A percentile compares a stretch with the other conserved stretches of the same genome.
phyloP scores from a whole-genome alignment of 2,329 filamentous ascomycete genomes.

The Escovopsis weberi region DNA sequence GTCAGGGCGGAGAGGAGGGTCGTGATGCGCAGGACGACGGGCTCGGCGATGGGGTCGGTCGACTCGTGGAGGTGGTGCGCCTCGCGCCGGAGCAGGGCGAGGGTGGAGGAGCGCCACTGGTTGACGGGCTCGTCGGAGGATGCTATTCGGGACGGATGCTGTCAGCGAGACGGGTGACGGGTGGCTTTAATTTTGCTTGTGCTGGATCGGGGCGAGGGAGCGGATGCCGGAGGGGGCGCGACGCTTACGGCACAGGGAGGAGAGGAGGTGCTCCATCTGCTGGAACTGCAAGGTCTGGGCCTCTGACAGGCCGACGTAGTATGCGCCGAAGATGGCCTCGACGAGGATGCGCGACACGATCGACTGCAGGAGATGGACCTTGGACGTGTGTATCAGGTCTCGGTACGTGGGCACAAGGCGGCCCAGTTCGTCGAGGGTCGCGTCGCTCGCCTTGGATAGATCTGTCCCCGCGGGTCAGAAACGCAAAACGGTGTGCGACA shows the following conservation, averaged over 20 bases:
- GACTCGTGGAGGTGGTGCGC: slow-evolving; percentile 31
- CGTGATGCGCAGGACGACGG: slow-evolving; percentile 32
- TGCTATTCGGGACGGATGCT: slow-evolving; percentile 9
- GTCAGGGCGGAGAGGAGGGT: slow-evolving; percentile 35
- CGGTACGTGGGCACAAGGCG: slow-evolving; percentile 44
- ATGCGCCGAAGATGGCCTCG: slow-evolving; percentile 44
- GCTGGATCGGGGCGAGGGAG: not conserved
- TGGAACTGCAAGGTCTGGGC: slow-evolving; percentile 37
- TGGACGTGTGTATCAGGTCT: slow-evolving; percentile 36
- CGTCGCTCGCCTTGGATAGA: slow-evolving; percentile 25
- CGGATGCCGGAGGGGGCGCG: slow-evolving; percentile 4
- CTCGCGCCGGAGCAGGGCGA: slow-evolving; percentile 43
- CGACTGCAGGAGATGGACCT: slow-evolving; percentile 49
- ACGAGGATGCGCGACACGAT: slow-evolving; percentile 45
- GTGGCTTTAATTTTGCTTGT: not conserved
- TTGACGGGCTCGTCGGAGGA: slow-evolving; percentile 40
- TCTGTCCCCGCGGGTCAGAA: slow-evolving; percentile 19
- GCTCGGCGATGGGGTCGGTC: slow-evolving; percentile 27
- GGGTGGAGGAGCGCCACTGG: slow-evolving; percentile 52
- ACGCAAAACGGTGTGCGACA: too few species aligned
- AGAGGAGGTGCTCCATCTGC: slow-evolving; percentile 33
- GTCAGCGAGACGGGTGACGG: too few species aligned
- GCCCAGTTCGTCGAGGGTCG: slow-evolving; percentile 27
- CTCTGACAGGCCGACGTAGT: slow-evolving; percentile 46
- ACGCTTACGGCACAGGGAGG: slow-evolving; percentile 23